Conservation (phyloP, 768 basidiomycete genomes). For the Butyriboletus loyo region DNA sequence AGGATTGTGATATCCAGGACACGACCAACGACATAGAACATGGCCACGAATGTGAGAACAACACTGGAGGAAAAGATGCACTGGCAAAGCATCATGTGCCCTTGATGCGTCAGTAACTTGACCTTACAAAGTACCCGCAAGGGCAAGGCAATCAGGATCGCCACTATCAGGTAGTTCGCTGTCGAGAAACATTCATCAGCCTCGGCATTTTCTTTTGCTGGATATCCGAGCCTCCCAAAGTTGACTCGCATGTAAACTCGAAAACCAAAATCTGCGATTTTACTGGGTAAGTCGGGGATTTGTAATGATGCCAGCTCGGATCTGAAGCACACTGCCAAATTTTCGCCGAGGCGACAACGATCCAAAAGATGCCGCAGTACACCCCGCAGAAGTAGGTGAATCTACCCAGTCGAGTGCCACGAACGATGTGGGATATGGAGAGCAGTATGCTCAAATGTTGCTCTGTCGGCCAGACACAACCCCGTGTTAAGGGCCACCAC, state of each 20-base stretch:
- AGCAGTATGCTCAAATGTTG: constrained; percentile 15
- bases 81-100: constrained; percentile 18
- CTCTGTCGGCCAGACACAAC: not conserved
- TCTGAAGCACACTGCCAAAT: constrained; percentile 5
- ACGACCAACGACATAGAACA: constrained; percentile 7
- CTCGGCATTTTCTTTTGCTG: not conserved
- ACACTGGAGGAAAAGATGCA: constrained; percentile 16
- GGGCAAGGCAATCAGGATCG: constrained; percentile 14
- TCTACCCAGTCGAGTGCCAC: not conserved
- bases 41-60: constrained; percentile 8
- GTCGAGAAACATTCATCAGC: not conserved
- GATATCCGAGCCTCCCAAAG: not conserved
- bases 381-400: not conserved
- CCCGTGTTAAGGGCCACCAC: not conserved
- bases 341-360: not conserved
- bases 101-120: constrained; percentile 9
- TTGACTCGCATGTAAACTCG: constrained; percentile 7
- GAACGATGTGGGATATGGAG: constrained; percentile 16
- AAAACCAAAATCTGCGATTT: not conserved
- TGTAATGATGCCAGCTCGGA: constrained; percentile 2
- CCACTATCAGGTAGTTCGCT: constrained; percentile 8
- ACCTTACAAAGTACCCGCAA: constrained; percentile 17
- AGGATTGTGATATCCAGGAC: not conserved
- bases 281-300: not conserved
- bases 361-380: constrained; percentile 1